Evolutionary conservation across 1,284 basidiomycete species (phyloP), one percentile per base, ranked within the genome.

Genomic region (Melampsora americana): DNA sequence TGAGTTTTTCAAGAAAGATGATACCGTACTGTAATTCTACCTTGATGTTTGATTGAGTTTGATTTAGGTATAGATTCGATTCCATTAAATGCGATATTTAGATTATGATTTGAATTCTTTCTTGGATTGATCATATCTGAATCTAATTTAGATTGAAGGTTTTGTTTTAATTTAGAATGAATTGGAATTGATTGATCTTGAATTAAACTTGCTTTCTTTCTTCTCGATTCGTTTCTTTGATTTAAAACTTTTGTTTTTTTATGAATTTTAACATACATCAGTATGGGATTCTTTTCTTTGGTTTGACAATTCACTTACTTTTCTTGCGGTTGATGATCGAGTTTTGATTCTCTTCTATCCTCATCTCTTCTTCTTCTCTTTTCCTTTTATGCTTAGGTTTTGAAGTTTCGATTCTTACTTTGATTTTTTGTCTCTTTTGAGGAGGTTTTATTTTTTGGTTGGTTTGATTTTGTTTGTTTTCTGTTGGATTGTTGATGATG

Each of bases 161-260:
- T 18, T 3, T 18, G 53, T 28, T 56, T 56, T 6, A 56, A 18
- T 28, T 12, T 56, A 1, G 11, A 6, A 18, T 56, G 53, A 7
- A 56, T 23, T 28, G 53, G 53, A 56, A 56, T n/a, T 14, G 53
- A 56, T 56, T 56, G 53, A 14, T 56, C 53, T 56, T 56, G 20
- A 28, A 56, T 14, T 56, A 23, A 16, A 9, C 6, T 12, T 56
- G 53, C 53, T 28, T 56, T 56, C n/a, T 56, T 56, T 56, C 53
- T 6, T 23, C 53, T n/a, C 14, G 20, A 5, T 14, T 56, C 53
- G 11, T 56, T 56, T 14, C 53, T 56, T 28, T 56, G 9, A n/a
- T 56, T 28, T 6, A 56, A 28, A 23, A 56, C 53, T 56, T 16
- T 7, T n/a, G 4, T n/a, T n/a, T n/a, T n/a, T n/a, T n/a, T n/a